Evolutionary conservation across 345 rosid species (phyloP).

Genomic region (Corchorus olitorius): DNA sequence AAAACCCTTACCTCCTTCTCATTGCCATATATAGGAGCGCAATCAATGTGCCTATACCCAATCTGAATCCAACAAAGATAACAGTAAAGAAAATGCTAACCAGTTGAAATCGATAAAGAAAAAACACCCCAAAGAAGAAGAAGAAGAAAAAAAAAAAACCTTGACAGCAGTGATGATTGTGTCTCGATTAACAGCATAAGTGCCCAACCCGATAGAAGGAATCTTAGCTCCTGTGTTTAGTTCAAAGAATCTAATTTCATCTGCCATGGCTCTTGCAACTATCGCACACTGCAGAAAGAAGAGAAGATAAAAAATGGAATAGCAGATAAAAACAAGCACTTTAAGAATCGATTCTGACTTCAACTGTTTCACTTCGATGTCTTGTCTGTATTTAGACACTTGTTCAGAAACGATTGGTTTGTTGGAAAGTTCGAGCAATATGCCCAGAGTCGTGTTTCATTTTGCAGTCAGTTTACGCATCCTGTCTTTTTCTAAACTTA

Average conservation of each 20-base stretch:
- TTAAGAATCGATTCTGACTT: background rate
- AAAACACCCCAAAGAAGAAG: background rate
- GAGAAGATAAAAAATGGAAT: background rate
- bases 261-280: conserved; percentile 43
- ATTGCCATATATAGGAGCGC: conserved; percentile 68
- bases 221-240: conserved; percentile 69
- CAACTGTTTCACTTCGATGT: background rate
- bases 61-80: conserved; percentile 40
- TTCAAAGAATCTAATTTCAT: conserved; percentile 45
- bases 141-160: conserved; percentile 24
- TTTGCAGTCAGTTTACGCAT: no score
- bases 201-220: conserved; percentile 73
- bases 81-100: background rate
- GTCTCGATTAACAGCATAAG: conserved; percentile 48
- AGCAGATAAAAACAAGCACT: background rate
- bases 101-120: background rate
- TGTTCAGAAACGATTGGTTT: background rate
- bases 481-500: no score
- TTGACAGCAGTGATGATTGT: conserved; percentile 38
- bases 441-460: no score
- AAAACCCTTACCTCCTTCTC: conserved; percentile 63
- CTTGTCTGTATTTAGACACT: background rate
- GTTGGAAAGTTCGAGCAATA: background rate
- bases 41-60: conserved; percentile 80
- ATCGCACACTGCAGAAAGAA: background rate